phyloP scores from a whole-genome alignment of 2,329 filamentous ascomycete species.

The Aureobasidium leucospermi region DNA sequence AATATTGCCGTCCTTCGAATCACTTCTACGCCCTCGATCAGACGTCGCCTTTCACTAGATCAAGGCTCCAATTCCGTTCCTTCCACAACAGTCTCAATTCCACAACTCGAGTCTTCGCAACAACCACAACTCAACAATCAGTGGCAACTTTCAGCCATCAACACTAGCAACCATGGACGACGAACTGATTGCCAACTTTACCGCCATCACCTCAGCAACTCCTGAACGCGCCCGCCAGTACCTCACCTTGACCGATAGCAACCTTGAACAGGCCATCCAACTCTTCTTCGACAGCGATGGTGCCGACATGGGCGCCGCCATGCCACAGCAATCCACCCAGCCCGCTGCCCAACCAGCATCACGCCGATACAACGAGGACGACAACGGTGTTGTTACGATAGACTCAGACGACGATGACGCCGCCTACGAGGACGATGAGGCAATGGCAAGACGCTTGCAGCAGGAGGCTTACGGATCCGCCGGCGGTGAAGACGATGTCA shows the following conservation, averaged over 20 bases:
- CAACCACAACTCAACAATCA: neutral
- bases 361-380: conserved; percentile 41
- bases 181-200: conserved; percentile 66
- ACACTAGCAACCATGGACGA: conserved; percentile 31
- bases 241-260: conserved; percentile 74
- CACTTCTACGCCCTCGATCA: conserved; percentile 2
- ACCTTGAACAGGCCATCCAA: conserved; percentile 77
- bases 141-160: conserved; percentile 4
- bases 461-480: conserved; percentile 73
- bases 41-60: neutral
- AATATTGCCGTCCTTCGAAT: conserved; percentile 1
- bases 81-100: neutral
- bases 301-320: conserved; percentile 43
- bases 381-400: conserved; percentile 61
- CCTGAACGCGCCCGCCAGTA: conserved; percentile 72
- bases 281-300: conserved; percentile 88
- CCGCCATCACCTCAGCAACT: conserved; percentile 69
- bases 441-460: conserved; percentile 84
- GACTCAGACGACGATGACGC: conserved; percentile 66
- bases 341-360: conserved; percentile 29
- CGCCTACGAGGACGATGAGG: conserved; percentile 72
- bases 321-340: conserved; percentile 26
- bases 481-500: conserved; percentile 55
- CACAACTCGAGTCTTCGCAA: neutral
- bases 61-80: neutral